Percentiles rank a stretch among this genome's conserved stretches.
phyloP scores from a whole-genome alignment of 2,329 filamentous ascomycete genomes.

The Trichoderma breve region DNA sequence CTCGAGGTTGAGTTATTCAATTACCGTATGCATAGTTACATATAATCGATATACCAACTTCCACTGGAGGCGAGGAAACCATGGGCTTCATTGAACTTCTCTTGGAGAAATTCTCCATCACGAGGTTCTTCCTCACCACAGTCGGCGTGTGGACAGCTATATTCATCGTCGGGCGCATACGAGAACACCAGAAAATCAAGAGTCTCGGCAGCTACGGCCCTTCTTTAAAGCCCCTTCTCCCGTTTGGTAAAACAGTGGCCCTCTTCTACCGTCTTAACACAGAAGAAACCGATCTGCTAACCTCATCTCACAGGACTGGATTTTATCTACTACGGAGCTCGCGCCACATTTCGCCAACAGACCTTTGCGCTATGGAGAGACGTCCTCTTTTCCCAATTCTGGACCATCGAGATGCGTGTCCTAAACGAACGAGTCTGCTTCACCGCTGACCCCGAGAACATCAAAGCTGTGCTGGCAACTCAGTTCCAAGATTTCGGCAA shows the following conservation, averaged over 20 bases:
- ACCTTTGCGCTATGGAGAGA: conserved; percentile 62
- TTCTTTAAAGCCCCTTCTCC: conserved; percentile 37
- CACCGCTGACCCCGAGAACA: conserved; percentile 82
- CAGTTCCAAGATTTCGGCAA: conserved; percentile 85
- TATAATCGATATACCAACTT: not conserved
- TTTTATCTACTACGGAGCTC: conserved; percentile 57
- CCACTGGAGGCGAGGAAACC: conserved; percentile 4
- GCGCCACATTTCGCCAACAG: conserved; percentile 49
- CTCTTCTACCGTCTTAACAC: not conserved
- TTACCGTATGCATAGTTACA: not conserved
- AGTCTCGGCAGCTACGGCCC: conserved; percentile 45
- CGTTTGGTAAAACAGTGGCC: conserved; percentile 43
- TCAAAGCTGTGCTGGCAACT: conserved; percentile 81
- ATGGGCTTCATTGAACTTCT: conserved; percentile 54
- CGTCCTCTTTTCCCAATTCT: conserved; percentile 46
- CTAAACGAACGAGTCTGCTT: conserved; percentile 62
- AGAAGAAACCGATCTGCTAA: not conserved
- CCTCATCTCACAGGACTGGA: conserved; percentile 52
- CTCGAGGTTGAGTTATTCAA: not conserved
- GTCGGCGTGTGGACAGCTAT: conserved; percentile 40
- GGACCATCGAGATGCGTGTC: conserved; percentile 60
- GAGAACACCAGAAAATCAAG: conserved; percentile 45
- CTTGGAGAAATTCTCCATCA: conserved; percentile 44
- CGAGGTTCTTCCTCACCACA: conserved; percentile 38
- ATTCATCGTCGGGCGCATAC: conserved; percentile 37